Evolutionary conservation across 495 filamentous ascomycete species (phyloP).

Genomic region (Oidiodendron maius): DNA sequence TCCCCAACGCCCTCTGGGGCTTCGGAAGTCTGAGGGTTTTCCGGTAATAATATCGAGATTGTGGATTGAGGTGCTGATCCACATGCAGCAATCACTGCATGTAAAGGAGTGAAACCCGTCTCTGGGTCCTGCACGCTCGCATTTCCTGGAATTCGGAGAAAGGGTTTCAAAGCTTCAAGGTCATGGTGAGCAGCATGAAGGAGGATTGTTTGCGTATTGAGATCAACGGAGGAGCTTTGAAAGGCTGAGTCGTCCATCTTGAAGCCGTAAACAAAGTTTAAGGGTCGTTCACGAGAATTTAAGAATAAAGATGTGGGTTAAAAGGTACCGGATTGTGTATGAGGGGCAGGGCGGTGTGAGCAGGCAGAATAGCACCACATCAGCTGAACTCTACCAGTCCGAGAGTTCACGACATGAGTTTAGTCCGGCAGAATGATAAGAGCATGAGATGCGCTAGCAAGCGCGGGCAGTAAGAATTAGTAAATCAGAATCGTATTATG

Average conservation of each 20-base stretch:
- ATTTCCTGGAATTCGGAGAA: conserved; percentile 57
- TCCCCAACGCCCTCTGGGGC: conserved; percentile 23
- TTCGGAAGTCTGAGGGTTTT: neutral
- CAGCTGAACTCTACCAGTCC: too few relatives aligned
- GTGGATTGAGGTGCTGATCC: conserved; percentile 35
- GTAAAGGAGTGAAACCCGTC: conserved; percentile 81
- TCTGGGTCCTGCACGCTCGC: conserved; percentile 78
- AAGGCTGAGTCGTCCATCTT: conserved; percentile 21
- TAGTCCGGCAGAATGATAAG: too few relatives aligned
- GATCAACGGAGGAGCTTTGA: conserved; percentile 10
- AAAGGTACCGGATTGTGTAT: too few relatives aligned
- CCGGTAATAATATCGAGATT: neutral
- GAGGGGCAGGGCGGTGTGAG: neutral
- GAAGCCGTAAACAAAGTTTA: too few relatives aligned
- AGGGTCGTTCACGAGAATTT: neutral
- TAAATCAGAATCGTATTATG: too few relatives aligned
- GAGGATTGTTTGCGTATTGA: conserved; percentile 55
- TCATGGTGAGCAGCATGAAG: conserved; percentile 83
- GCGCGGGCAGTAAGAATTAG: too few relatives aligned
- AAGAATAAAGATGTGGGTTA: too few relatives aligned
- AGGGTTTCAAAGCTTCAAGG: conserved; percentile 60
- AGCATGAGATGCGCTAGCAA: too few relatives aligned
- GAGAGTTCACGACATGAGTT: too few relatives aligned
- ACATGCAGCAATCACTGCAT: conserved; percentile 84
- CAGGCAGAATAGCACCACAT: neutral